phyloP scores from a whole-genome alignment of 192 early-diverging fungal genomes.

The Funneliformis geosporum region DNA sequence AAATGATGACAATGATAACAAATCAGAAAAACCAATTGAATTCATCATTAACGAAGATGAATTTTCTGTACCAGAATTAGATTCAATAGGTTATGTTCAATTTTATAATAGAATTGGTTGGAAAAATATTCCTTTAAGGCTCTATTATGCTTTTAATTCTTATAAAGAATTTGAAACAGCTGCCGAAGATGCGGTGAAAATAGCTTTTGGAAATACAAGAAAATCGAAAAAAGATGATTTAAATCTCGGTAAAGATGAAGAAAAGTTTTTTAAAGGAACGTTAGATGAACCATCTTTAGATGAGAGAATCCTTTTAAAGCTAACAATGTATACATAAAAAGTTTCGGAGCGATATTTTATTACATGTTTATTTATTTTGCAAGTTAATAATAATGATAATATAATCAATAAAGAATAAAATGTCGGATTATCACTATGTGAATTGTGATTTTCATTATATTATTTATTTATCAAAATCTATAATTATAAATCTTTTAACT shows the following conservation, averaged over 20 bases:
- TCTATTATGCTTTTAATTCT: conserved; percentile 47
- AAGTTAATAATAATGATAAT: no score
- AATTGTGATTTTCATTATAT: no score
- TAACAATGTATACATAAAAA: conserved; percentile 14
- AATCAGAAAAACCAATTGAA: conserved; percentile 2
- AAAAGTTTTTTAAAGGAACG: conserved; percentile 38
- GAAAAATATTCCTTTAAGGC: conserved; percentile 43
- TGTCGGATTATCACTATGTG: no score
- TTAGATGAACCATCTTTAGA: conserved; percentile 20
- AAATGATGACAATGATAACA: neutral
- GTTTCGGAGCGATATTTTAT: neutral
- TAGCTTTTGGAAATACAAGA: conserved; percentile 59
- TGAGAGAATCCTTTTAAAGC: conserved; percentile 4
- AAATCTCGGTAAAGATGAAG: conserved; percentile 42
- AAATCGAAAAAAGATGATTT: conserved; percentile 46
- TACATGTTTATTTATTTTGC: no score
- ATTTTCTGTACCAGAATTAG: conserved; percentile 45
- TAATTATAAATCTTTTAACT: no score
- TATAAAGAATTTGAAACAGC: conserved; percentile 49
- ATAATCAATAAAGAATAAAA: no score
- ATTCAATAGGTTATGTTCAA: conserved; percentile 36
- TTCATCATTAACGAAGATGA: conserved; percentile 38
- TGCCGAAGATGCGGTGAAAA: conserved; percentile 49
- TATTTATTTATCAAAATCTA: no score
- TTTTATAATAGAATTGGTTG: conserved; percentile 44